Base-by-base conservation (phyloP, 2,329 filamentous ascomycete species). In the Trichoderma harzianum region DNA sequence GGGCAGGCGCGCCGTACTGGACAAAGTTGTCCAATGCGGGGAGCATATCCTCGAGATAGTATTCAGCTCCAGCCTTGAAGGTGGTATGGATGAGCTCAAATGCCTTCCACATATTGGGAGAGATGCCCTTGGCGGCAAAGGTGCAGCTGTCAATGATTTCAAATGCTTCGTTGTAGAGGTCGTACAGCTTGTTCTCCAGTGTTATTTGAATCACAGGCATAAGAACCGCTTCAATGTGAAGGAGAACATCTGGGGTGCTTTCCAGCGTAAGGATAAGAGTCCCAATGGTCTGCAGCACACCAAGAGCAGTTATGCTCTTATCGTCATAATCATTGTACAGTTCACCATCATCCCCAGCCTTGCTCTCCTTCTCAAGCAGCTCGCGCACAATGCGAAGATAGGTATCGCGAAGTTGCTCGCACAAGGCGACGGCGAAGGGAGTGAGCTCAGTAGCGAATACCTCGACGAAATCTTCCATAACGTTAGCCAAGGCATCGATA, bases 81-180 rank as follows among this genome's bases (percentile, higher is more conserved):
- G 95, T 98, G 75, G 93, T 90, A 83, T 98, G 95, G 74, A 99
- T 97, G 58, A 98, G 88, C 83, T 97, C 95, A 80, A 99, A 99
- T 2, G 96, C 95, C 82, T 95, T 91, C 96, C 96, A 99, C 96
- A 99, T 99, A 55, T 93, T 97, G 11, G 92, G 90, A 1, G 96
- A 98, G 76, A 99, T 98, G 72, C 90, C 89, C 86, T 98, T 99
- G 74, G 96, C 95, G 12, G 96, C 94, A 80, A 98, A 99, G 8
- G 96, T 99, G 86, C 96, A 99, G 86, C 94, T 98, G 81, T 99
- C 96, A 77, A 99, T 97, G 77, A 99, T 99, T 83, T 99, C 96
- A 76, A 99, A 99, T 6, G 98, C 90, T 80, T 99, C 96, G 80
- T 98, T 99, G 82, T 98, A 99, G 26, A 99, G 85, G 82, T 72